Evolutionary conservation across 228 moss, liverwort and hornwort genomes (phyloP), one percentile per base, ranked within the genome.

Genomic region (Sphagnum magellanicum): DNA sequence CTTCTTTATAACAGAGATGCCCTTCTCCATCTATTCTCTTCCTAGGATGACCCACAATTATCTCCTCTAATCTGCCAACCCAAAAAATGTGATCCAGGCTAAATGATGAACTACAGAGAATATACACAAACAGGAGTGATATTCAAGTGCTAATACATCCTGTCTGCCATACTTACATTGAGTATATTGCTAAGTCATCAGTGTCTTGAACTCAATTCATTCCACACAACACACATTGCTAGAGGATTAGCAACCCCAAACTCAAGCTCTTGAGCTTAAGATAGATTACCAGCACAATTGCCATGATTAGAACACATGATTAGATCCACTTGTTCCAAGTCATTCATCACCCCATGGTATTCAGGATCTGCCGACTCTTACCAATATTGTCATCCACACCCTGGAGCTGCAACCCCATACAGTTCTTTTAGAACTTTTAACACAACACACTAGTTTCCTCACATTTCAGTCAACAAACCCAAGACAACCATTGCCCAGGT

Each of bases 351-450:
- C 79, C 64, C 84, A 90, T 87, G 53, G 79, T 79, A 61, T 79
- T 84, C 65, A 87, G 75, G 64, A 83, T 86, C 65, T 75, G 78
- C 67, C 88, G 75, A 77, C 90, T 87, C 74, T 84, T 82, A 6
- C 81, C 87, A 61, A 90, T 8, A 71, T 84, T 87, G 82, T 90
- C 87, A 70, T 90, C 87, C 68, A 84, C 84, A 64, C 75, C 84
- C 57, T 84, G 78, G 64, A 90, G 73, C 85, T 85, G 83, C 50
- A 74, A 70, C 48, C 32, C 58, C 14, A 60, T 14, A 60, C 6
- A 16, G 16, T 5, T 60, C n/a, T 14, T 14, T 16, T 16, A 14
- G 5, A 16, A 16, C 5, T 6, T 16, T 32, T 32, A 46, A 16
- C 32, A 32, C 32, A 32, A 32, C 32, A 32, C 32, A 32, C 32